These are phyloP conservation scores for Lathyrus sativus DNA, from an alignment of 306 rosid species.

Conservation along the genomic window DNA sequence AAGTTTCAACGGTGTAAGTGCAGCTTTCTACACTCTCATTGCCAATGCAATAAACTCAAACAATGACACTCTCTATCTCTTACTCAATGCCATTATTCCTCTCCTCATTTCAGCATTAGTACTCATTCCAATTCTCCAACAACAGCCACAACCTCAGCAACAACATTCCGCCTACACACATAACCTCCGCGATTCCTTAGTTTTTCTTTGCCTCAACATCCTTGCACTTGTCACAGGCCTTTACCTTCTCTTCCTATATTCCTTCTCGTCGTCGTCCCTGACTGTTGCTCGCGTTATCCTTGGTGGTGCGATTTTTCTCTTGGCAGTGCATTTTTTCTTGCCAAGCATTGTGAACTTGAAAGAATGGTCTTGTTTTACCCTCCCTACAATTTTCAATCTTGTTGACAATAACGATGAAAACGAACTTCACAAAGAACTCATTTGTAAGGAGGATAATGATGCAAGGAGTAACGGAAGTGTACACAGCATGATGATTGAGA, in stretches of 20 bases:
- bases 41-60: constrained; percentile 64
- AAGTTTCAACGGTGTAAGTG: constrained; percentile 78
- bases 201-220: constrained; percentile 62
- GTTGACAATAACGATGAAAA: constrained; percentile 29
- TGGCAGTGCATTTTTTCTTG: constrained; percentile 49
- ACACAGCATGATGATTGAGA: constrained; percentile 27
- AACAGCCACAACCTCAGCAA: constrained; percentile 43
- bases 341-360: constrained; percentile 48
- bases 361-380: constrained; percentile 36
- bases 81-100: constrained; percentile 76
- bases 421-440: constrained; percentile 59
- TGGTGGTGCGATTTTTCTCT: constrained; percentile 57
- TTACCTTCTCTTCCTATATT: constrained; percentile 60
- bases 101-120: constrained; percentile 49
- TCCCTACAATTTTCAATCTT: constrained; percentile 32
- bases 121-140: constrained; percentile 57
- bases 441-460: constrained; percentile 10
- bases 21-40: constrained; percentile 72
- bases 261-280: constrained; percentile 39
- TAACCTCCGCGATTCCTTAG: constrained; percentile 33
- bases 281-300: constrained; percentile 51
- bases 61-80: constrained; percentile 50
- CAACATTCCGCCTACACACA: constrained; percentile 27
- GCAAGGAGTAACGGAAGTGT: constrained; percentile 1
- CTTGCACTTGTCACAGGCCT: constrained; percentile 71